These are phyloP conservation scores for Conticribra weissflogii DNA, from an alignment of 108 stramenopile genomes.

Conservation along the genomic window DNA sequence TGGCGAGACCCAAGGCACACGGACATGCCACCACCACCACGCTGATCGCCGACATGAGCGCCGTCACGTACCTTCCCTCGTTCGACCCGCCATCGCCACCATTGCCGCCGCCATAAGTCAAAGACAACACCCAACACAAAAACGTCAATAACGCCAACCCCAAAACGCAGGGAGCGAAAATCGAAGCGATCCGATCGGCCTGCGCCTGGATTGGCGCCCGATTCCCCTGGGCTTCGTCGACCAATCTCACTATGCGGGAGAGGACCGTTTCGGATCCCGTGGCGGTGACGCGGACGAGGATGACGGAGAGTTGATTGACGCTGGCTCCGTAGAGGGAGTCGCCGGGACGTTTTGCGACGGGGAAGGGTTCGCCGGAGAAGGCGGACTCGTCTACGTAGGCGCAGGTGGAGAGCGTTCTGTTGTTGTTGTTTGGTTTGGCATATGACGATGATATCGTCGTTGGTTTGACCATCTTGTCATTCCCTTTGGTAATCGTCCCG, in stretches of 20 bases:
- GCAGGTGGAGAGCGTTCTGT: no score
- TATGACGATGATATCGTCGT: not conserved
- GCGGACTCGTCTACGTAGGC: constrained; percentile 89
- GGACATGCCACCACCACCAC: constrained; percentile 98
- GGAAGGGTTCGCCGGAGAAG: constrained; percentile 93
- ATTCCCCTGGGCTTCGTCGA: constrained; percentile 94
- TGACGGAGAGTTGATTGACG: constrained; percentile 68
- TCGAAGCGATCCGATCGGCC: constrained; percentile 89
- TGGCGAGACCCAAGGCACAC: constrained; percentile 84
- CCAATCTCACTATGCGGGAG: constrained; percentile 82
- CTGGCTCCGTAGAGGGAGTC: constrained; percentile 75
- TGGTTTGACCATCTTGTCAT: not conserved
- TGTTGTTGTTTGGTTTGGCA: constrained; percentile 3
- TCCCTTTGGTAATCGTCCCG: constrained; percentile 19
- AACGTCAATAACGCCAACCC: constrained; percentile 74
- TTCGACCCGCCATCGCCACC: constrained; percentile 35
- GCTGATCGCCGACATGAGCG: constrained; percentile 72
- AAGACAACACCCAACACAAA: constrained; percentile 59
- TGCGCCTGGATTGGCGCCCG: constrained; percentile 94
- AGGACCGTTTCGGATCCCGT: constrained; percentile 75
- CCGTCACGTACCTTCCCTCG: constrained; percentile 59
- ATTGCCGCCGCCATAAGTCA: constrained; percentile 9
- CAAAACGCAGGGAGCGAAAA: constrained; percentile 90
- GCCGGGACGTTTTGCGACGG: constrained; percentile 75
- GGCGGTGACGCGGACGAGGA: constrained; percentile 82